phyloP scores from a whole-genome alignment of 129 eudicot species.

The Daucus carota region DNA sequence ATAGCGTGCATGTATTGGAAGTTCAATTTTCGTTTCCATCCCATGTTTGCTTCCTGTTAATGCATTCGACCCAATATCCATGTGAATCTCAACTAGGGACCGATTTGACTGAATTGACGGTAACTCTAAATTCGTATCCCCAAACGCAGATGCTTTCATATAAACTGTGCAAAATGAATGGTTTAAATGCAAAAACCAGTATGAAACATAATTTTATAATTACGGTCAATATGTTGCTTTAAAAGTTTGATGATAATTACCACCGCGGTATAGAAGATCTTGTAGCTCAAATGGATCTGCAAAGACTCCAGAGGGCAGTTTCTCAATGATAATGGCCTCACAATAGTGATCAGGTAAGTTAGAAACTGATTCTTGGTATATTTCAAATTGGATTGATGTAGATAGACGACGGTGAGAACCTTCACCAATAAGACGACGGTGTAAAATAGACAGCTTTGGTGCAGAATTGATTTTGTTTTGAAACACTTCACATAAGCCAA shows the following conservation, averaged over 20 bases:
- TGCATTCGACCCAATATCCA: conserved; percentile 29
- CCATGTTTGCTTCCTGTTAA: conserved; percentile 24
- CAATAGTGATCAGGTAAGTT: conserved; percentile 34
- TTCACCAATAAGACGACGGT: conserved; percentile 53
- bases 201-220: neutral
- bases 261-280: conserved; percentile 70
- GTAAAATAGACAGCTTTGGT: conserved; percentile 29
- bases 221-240: conserved; percentile 5
- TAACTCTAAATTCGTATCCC: conserved; percentile 79
- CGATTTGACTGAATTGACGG: conserved; percentile 67
- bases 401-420: conserved; percentile 76
- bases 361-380: conserved; percentile 28
- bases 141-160: conserved; percentile 63
- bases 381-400: conserved; percentile 39
- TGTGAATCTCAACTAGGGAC: conserved; percentile 72
- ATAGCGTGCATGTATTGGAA: conserved; percentile 86
- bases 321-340: conserved; percentile 57
- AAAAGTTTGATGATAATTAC: conserved; percentile 27
- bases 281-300: conserved; percentile 91
- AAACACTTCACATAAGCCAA: conserved; percentile 15
- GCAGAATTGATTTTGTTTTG: conserved; percentile 17
- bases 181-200: neutral
- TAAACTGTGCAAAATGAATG: conserved; percentile 46
- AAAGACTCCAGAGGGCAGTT: conserved; percentile 81
- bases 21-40: conserved; percentile 36